A percentile compares a stretch with the other conserved stretches of the same genome.
phyloP scores from a whole-genome alignment of 2,329 filamentous ascomycete genomes.

The Seiridium cupressi region DNA sequence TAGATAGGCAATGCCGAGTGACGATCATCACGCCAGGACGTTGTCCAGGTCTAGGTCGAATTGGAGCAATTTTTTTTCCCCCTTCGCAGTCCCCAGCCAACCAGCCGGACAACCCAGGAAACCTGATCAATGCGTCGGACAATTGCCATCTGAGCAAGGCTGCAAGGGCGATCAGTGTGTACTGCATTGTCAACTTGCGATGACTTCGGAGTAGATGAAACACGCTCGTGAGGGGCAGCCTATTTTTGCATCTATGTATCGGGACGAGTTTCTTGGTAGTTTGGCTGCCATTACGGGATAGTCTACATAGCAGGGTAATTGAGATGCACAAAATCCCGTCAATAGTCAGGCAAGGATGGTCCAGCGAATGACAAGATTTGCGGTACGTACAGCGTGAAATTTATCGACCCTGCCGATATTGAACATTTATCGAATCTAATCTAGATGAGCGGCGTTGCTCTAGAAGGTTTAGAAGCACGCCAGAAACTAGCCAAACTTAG shows the following conservation, averaged over 20 bases:
- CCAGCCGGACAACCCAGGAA: too few relatives aligned
- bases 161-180: not conserved
- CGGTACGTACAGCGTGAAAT: not conserved
- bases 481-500: conserved; percentile 1
- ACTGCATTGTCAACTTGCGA: not conserved
- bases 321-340: not conserved
- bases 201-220: conserved; percentile 4
- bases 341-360: not conserved
- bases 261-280: too few relatives aligned
- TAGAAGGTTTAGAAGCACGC: conserved; percentile 6
- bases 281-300: too few relatives aligned
- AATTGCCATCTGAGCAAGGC: not conserved
- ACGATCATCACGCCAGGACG: not conserved
- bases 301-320: not conserved
- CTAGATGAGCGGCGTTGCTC: not conserved
- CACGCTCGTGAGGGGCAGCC: not conserved
- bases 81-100: too few relatives aligned
- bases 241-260: conserved; percentile 4
- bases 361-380: not conserved
- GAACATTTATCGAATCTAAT: not conserved
- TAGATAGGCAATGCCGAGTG: not conserved
- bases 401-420: not conserved
- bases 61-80: not conserved
- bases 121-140: not conserved
- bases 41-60: not conserved